phyloP scores from a whole-genome alignment of 225 moss, liverwort and hornwort genomes.

The Sphagnum contortum region DNA sequence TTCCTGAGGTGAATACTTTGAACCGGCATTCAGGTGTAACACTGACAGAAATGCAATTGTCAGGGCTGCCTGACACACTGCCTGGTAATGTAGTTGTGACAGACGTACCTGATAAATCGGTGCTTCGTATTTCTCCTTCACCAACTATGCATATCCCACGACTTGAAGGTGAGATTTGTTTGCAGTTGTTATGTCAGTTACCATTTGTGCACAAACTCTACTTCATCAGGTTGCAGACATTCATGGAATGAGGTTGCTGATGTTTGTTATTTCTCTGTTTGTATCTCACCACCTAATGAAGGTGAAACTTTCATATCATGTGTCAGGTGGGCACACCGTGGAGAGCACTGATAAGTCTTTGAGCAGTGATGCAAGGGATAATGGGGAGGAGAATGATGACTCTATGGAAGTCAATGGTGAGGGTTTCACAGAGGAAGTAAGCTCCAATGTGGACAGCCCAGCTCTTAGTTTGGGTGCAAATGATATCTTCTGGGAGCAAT shows the following conservation, averaged over 20 bases:
- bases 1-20: conserved; percentile 21
- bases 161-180: background rate
- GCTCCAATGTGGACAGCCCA: conserved; percentile 30
- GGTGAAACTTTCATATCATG: too few species aligned
- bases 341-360: conserved; percentile 28
- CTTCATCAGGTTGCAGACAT: too few species aligned
- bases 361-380: conserved; percentile 20
- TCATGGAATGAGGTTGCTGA: too few species aligned
- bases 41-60: conserved; percentile 57
- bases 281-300: too few species aligned
- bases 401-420: conserved; percentile 33
- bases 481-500: conserved; percentile 96
- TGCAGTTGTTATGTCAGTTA: too few species aligned
- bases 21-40: conserved; percentile 62
- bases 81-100: conserved; percentile 20
- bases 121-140: conserved; percentile 14
- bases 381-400: conserved; percentile 16
- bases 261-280: too few species aligned
- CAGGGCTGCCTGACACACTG: conserved; percentile 13
- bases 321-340: conserved; percentile 21
- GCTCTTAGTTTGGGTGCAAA: conserved; percentile 40
- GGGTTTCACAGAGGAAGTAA: conserved; percentile 46
- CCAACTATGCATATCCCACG: conserved; percentile 13
- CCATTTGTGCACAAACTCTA: too few species aligned
- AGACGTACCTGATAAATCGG: conserved; percentile 15